A percentile compares a stretch with the other conserved stretches of the same genome.
Conservation (phyloP, 345 rosid genomes). For the Physaria fendleri region DNA sequence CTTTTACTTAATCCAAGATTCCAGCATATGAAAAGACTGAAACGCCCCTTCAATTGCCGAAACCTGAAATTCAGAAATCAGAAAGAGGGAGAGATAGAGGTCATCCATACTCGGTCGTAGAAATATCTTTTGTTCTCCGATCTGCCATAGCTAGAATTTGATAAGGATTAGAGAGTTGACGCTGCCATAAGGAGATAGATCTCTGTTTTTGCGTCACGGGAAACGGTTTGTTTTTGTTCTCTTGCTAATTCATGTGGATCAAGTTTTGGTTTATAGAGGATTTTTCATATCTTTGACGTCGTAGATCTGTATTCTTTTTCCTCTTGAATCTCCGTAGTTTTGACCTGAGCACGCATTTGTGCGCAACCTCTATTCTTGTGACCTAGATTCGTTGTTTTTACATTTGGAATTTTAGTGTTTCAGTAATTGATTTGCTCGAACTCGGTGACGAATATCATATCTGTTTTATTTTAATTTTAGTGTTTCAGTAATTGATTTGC, state of each 20-base stretch:
- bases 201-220: slow-evolving; percentile 9
- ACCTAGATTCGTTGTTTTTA: slow-evolving; percentile 10
- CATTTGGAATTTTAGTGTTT: slow-evolving; percentile 1
- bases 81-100: slow-evolving; percentile 3
- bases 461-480: background rate
- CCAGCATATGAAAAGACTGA: no score
- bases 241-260: background rate
- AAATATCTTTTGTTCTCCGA: slow-evolving; percentile 17
- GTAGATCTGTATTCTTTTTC: slow-evolving; percentile 12
- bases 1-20: no score
- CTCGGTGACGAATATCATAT: background rate
- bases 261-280: background rate
- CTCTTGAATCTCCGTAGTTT: background rate
- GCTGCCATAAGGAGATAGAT: slow-evolving; percentile 18
- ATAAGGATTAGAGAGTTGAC: no score
- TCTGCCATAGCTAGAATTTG: slow-evolving; percentile 4
- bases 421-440: background rate
- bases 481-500: background rate
- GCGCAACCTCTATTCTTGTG: background rate
- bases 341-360: background rate
- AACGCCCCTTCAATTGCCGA: no score
- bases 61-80: slow-evolving; percentile 12
- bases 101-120: background rate
- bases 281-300: background rate
- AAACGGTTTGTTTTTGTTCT: slow-evolving; percentile 12